Percentiles rank a stretch among this genome's conserved stretches.
phyloP scores from a whole-genome alignment of 495 filamentous ascomycete species.

The Penicillium atrosanguineum region DNA sequence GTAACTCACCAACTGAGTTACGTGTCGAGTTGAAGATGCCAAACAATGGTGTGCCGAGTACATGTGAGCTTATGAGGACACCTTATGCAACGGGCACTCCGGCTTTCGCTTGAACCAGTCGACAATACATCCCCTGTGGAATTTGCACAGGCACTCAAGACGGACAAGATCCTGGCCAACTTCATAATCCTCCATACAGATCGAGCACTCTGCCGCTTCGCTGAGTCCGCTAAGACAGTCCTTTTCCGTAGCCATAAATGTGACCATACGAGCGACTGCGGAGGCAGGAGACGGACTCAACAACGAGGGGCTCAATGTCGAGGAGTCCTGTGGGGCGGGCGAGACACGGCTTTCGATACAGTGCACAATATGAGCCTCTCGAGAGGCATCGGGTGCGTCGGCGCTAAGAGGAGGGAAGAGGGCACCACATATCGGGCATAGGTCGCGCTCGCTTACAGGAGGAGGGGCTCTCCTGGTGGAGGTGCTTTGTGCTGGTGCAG shows the following conservation, averaged over 20 bases:
- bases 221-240: conserved; percentile 75
- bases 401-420: conserved; percentile 65
- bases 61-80: conserved; percentile 22
- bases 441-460: conserved; percentile 72
- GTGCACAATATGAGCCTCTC: conserved; percentile 71
- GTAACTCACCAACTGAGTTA: background rate
- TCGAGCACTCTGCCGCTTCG: conserved; percentile 71
- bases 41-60: no score
- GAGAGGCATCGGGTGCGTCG: conserved; percentile 57
- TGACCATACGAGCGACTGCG: conserved; percentile 49
- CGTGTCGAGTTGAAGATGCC: background rate
- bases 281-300: conserved; percentile 4
- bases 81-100: conserved; percentile 54
- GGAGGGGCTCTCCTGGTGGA: conserved; percentile 21
- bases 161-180: conserved; percentile 78
- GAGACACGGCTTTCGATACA: conserved; percentile 61
- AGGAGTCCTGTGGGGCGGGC: conserved; percentile 3
- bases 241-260: conserved; percentile 87
- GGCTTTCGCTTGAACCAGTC: conserved; percentile 54
- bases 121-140: conserved; percentile 70
- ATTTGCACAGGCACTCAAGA: conserved; percentile 90
- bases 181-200: conserved; percentile 95
- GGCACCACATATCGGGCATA: conserved; percentile 84
- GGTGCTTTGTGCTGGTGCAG: background rate
- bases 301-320: background rate